Percentiles rank a stretch among this genome's conserved stretches.
These are phyloP conservation scores for Botryotinia globosa DNA, from an alignment of 2,329 filamentous ascomycete species.

Conservation along the genomic window DNA sequence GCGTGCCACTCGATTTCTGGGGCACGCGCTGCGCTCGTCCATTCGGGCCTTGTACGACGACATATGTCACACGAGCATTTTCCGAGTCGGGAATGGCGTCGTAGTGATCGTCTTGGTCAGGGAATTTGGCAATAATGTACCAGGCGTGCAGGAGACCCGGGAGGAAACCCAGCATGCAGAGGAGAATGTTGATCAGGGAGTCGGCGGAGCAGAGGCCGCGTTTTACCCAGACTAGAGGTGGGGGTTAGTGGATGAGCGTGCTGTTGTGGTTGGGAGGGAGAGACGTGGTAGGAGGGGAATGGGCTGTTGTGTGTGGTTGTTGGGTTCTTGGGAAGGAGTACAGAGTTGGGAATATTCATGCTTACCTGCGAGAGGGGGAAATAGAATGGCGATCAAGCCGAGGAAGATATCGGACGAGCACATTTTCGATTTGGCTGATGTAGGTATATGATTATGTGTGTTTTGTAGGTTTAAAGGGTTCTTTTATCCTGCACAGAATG, in stretches of 20 bases:
- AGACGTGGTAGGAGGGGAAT: no score
- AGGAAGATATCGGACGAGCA: slow-evolving; percentile 62
- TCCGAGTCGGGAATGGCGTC: slow-evolving; percentile 49
- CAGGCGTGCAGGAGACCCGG: slow-evolving; percentile 91
- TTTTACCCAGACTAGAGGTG: slow-evolving; percentile 85
- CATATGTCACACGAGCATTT: slow-evolving; percentile 67
- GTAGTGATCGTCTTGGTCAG: slow-evolving; percentile 71
- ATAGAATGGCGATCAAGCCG: slow-evolving; percentile 61
- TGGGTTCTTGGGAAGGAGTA: neutral
- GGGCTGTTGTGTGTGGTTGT: neutral
- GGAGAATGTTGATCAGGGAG: slow-evolving; percentile 90
- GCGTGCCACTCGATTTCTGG: slow-evolving; percentile 28
- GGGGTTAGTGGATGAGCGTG: neutral
- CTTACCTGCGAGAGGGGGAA: slow-evolving; percentile 64
- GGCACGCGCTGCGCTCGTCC: slow-evolving; percentile 34
- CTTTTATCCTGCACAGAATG: neutral
- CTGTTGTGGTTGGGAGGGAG: no score
- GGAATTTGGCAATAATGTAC: slow-evolving; percentile 95
- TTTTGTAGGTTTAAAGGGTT: neutral
- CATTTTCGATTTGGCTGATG: slow-evolving; percentile 43
- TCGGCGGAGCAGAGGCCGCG: slow-evolving; percentile 88
- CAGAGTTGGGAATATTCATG: slow-evolving; percentile 25
- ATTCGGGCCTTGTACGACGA: slow-evolving; percentile 62
- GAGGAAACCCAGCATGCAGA: slow-evolving; percentile 74
- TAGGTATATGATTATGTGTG: neutral